Evolutionary conservation across 306 rosid genomes (phyloP).

Genomic region (Trifolium fragiferum): DNA sequence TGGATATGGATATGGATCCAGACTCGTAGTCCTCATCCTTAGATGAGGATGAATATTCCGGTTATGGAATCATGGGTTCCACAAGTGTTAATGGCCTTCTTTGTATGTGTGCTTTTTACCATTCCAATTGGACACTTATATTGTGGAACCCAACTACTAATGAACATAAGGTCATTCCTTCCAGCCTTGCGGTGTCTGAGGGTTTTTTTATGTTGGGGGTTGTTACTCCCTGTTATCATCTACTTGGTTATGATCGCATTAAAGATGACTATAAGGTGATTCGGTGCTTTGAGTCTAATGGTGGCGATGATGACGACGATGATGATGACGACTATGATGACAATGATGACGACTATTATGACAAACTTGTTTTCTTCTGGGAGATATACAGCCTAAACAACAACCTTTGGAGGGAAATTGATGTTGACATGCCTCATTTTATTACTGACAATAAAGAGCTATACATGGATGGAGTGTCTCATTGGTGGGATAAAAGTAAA

Average conservation of each 20-base stretch:
- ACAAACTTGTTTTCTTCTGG: background rate
- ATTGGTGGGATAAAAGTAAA: background rate
- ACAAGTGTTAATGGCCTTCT: background rate
- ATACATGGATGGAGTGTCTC: background rate
- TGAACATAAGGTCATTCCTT: background rate
- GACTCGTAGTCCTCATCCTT: too few relatives aligned
- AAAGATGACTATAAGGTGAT: constrained; percentile 13
- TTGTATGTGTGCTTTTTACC: background rate
- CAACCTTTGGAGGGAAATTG: background rate
- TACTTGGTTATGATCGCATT: background rate
- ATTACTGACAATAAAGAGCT: too few relatives aligned
- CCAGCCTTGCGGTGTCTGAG: background rate
- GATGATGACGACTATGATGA: too few relatives aligned
- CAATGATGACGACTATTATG: too few relatives aligned
- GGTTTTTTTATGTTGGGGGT: too few relatives aligned
- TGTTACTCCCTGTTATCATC: background rate
- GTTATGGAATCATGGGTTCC: background rate
- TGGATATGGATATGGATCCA: too few relatives aligned
- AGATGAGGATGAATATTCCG: too few relatives aligned
- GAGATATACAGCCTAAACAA: constrained; percentile 2
- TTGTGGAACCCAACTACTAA: background rate
- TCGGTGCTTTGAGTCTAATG: too few relatives aligned
- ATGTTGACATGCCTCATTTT: background rate
- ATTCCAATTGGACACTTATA: background rate
- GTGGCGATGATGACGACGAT: too few relatives aligned